phyloP scores from a whole-genome alignment of 2,329 filamentous ascomycete genomes.

The Hymenoscyphus salicellus region DNA sequence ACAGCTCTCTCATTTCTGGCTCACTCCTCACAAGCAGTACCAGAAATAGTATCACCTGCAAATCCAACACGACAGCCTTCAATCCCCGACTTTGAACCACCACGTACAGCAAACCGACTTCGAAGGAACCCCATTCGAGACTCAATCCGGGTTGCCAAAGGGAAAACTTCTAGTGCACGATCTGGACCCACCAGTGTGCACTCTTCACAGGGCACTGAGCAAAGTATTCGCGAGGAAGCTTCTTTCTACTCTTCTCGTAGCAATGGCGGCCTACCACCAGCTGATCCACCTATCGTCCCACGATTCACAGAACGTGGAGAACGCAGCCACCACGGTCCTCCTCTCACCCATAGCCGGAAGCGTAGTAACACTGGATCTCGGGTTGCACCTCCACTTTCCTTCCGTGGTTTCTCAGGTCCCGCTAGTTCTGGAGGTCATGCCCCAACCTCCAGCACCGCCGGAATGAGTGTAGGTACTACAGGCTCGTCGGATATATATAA shows the following conservation, averaged over 20 bases:
- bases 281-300: constrained; percentile 69
- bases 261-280: constrained; percentile 42
- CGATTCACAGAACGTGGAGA: constrained; percentile 61
- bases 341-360: constrained; percentile 68
- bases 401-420: constrained; percentile 67
- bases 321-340: constrained; percentile 15
- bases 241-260: constrained; percentile 28
- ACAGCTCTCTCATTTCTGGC: constrained; percentile 93
- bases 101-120: constrained; percentile 35
- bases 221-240: constrained; percentile 25
- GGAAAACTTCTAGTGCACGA: constrained; percentile 44
- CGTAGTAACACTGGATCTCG: constrained; percentile 84
- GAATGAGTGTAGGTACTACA: constrained; percentile 55
- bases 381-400: constrained; percentile 65
- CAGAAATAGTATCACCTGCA: constrained; percentile 64
- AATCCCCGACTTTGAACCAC: constrained; percentile 47
- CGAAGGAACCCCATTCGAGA: constrained; percentile 64
- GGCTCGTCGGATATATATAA: constrained; percentile 61
- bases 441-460: constrained; percentile 54
- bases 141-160: constrained; percentile 85
- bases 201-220: constrained; percentile 25
- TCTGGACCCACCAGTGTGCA: constrained; percentile 39
- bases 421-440: constrained; percentile 27
- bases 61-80: constrained; percentile 49
- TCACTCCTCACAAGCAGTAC: constrained; percentile 78